Evolutionary conservation across 176 grass and related monocot species (phyloP).

Genomic region (Oropetium thomaeum): DNA sequence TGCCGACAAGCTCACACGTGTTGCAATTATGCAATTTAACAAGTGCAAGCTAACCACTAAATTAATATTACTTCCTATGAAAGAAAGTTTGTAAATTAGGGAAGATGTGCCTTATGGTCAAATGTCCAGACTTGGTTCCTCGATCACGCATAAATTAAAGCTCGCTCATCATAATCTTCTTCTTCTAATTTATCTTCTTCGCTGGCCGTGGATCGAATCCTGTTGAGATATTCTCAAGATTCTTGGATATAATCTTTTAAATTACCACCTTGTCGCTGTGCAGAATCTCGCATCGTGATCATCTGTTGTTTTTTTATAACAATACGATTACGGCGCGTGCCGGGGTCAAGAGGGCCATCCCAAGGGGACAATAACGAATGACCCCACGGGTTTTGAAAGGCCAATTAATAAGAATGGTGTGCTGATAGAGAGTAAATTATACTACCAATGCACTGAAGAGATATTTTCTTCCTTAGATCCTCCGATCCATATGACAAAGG

Average conservation of each 20-base stretch:
- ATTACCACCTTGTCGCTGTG: slow-evolving; percentile 25
- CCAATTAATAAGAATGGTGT: too few species aligned
- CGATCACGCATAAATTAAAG: not conserved
- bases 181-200: not conserved
- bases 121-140: too few species aligned
- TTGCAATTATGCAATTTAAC: slow-evolving; percentile 12
- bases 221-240: slow-evolving; percentile 42
- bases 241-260: slow-evolving; percentile 18
- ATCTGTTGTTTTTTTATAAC: slow-evolving; percentile 5
- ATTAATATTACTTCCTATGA: too few species aligned
- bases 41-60: not conserved
- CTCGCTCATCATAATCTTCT: not conserved
- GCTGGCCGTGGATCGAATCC: slow-evolving; percentile 19
- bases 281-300: slow-evolving; percentile 48
- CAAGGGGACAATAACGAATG: slow-evolving; percentile 25
- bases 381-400: slow-evolving; percentile 26
- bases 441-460: slow-evolving; percentile 26
- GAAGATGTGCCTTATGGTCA: too few species aligned
- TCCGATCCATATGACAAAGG: slow-evolving; percentile 22
- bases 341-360: slow-evolving; percentile 14
- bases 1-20: slow-evolving; percentile 7
- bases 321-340: not conserved
- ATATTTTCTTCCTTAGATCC: slow-evolving; percentile 31
- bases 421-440: too few species aligned
- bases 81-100: too few species aligned